Evolutionary conservation across 1,284 basidiomycete species (phyloP).

Genomic region (Ceraceosorus guamensis): DNA sequence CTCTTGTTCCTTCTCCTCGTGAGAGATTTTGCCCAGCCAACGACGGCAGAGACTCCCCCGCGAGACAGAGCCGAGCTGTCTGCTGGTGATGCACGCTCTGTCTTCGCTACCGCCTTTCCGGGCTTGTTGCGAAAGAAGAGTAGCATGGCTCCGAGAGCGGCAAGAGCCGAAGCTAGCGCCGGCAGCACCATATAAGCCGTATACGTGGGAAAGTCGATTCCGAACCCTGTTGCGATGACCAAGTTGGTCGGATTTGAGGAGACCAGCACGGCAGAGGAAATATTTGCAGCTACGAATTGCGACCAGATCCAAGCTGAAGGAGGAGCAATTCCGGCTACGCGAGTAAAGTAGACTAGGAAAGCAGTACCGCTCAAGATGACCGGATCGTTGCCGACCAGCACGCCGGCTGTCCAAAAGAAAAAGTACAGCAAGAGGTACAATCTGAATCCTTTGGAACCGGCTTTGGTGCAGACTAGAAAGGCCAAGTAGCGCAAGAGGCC

Average conservation of each 20-base stretch:
- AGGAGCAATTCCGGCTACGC: constrained; percentile 59
- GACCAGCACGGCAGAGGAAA: constrained; percentile 53
- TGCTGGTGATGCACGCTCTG: too few species aligned
- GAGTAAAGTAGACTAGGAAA: constrained; percentile 76
- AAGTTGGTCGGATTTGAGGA: constrained; percentile 51
- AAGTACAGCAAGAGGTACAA: constrained; percentile 72
- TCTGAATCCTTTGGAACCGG: constrained; percentile 21
- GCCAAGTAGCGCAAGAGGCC: constrained; percentile 80
- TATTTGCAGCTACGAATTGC: constrained; percentile 71
- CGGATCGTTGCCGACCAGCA: constrained; percentile 71
- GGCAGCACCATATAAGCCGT: constrained; percentile 45
- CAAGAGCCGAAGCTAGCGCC: constrained; percentile 27
- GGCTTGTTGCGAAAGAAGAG: constrained; percentile 31
- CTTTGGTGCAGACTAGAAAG: constrained; percentile 62
- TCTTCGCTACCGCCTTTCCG: neutral
- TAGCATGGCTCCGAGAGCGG: constrained; percentile 24
- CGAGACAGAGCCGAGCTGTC: too few species aligned
- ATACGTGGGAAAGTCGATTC: constrained; percentile 39
- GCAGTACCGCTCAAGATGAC: constrained; percentile 60
- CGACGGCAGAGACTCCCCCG: neutral
- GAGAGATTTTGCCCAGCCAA: neutral
- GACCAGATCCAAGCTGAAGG: constrained; percentile 63
- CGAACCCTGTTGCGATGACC: constrained; percentile 46
- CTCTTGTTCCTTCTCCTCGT: too few species aligned
- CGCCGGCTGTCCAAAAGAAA: constrained; percentile 70